Evolutionary conservation across 2,329 filamentous ascomycete genomes (phyloP), one percentile per base, ranked within the genome.

Genomic region (Sporothrix phasma): DNA sequence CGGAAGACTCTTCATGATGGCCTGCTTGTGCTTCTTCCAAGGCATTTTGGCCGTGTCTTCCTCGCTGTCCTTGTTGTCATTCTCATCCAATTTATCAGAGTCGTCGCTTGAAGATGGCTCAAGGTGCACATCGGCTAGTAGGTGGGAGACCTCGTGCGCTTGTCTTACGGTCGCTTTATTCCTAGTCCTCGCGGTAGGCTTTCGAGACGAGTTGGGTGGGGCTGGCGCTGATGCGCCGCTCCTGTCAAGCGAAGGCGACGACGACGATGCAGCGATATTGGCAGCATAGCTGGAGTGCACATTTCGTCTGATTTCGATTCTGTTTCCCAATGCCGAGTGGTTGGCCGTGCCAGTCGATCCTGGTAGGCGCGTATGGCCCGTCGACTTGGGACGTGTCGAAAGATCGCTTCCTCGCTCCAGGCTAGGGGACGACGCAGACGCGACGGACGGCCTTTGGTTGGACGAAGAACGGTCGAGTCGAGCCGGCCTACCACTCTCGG

Each of bases 1-100:
- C 0, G 92, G 92, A 1, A 97, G 76, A 64, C 88, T 87, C 71
- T 89, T 91, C 71, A 97, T 77, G 24, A 96, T 79, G 8, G 81
- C 74, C 58, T 80, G 78, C 67, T 89, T 84, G 58, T 81, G 84
- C 61, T 79, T 80, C 67, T 88, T 83, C 81, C 85, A 89, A 10
- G 78, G 60, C 31, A 62, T 29, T 11, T 61, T 61, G 1, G 45
- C 39, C 22, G 31, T 26, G 7, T 51, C 62, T 5, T 61, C 64
- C 3, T 62, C 65, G 19, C 58, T 56, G 6, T 63, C 66, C 3
- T 63, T 59, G 24, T 59, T 31, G 13, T 67, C 65, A 24, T 51
- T 46, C 1, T 64, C 61, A 17, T 65, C 65, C 3, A 53, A 39
- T 34, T 64, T 65, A 29, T 68, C 67, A 1, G 67, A 68, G 10